A percentile compares a stretch with the other conserved stretches of the same genome.
phyloP scores from a whole-genome alignment of 495 filamentous ascomycete genomes.

The Tirmania nivea region DNA sequence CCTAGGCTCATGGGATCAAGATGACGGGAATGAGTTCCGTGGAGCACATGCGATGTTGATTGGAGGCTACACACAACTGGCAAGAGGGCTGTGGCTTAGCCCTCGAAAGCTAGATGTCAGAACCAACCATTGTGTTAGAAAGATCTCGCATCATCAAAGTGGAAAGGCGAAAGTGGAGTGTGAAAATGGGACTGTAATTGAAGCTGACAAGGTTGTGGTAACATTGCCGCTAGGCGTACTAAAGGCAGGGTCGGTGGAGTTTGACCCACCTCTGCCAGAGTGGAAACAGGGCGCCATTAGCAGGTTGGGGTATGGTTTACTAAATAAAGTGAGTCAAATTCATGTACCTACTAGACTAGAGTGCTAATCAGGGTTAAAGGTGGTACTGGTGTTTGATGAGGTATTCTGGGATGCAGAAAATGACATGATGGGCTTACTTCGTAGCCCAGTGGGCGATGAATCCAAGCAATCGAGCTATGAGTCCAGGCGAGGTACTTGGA shows the following conservation, averaged over 20 bases:
- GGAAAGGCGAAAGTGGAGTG: conserved; percentile 41
- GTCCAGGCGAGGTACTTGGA: conserved; percentile 24
- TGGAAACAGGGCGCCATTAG: conserved; percentile 68
- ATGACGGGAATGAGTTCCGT: conserved; percentile 92
- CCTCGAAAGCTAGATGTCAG: conserved; percentile 64
- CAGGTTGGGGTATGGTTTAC: conserved; percentile 75
- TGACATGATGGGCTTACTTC: conserved; percentile 84
- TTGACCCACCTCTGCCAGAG: conserved; percentile 61
- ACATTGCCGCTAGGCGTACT: conserved; percentile 79
- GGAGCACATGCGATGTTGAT: conserved; percentile 80
- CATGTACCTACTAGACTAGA: not conserved
- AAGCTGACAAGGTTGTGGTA: conserved; percentile 69
- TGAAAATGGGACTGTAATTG: conserved; percentile 51
- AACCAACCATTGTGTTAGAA: conserved; percentile 42
- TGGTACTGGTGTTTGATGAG: conserved; percentile 71
- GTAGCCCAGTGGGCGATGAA: conserved; percentile 40
- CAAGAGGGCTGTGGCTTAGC: conserved; percentile 53
- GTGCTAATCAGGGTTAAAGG: conserved; percentile 18
- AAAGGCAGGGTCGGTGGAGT: conserved; percentile 51
- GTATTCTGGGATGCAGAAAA: conserved; percentile 82
- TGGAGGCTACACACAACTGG: conserved; percentile 79
- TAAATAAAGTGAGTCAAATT: conserved; percentile 46
- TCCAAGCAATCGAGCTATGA: conserved; percentile 40
- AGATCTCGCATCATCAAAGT: conserved; percentile 36
- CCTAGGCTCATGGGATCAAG: conserved; percentile 84